Evolutionary conservation across 495 filamentous ascomycete genomes (phyloP).

Genomic region (Penicillium nucicola): DNA sequence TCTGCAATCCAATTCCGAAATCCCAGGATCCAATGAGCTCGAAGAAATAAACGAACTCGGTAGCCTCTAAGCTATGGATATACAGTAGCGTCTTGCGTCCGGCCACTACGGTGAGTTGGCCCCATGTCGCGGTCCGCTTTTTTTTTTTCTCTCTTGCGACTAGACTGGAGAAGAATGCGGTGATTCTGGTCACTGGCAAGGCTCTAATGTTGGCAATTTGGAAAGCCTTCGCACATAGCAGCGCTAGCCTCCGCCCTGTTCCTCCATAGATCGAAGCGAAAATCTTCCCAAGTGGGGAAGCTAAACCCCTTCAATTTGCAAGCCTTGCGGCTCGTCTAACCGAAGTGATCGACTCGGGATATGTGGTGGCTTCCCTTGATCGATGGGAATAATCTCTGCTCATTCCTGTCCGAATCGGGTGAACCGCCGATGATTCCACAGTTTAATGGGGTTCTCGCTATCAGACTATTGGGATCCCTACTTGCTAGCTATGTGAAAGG

Average conservation of each 20-base stretch:
- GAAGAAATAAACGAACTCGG: conserved; percentile 16
- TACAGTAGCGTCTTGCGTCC: conserved; percentile 13
- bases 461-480: too few species aligned
- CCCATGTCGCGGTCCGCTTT: conserved; percentile 2
- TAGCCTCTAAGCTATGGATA: conserved; percentile 22
- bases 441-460: too few species aligned
- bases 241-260: too few species aligned
- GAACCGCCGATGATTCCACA: too few species aligned
- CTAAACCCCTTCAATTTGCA: neutral
- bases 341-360: too few species aligned
- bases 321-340: neutral
- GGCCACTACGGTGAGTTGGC: conserved; percentile 1
- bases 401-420: too few species aligned
- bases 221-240: neutral
- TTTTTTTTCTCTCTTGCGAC: neutral
- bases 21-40: conserved; percentile 11
- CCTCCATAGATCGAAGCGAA: too few species aligned
- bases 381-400: too few species aligned
- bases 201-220: neutral
- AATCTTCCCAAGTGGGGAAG: neutral
- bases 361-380: too few species aligned
- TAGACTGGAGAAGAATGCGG: neutral
- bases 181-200: neutral
- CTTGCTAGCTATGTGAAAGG: too few species aligned
- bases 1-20: neutral